Base-by-base conservation (phyloP, 805 yeast genomes). In the Scheffersomyces spartinae region DNA sequence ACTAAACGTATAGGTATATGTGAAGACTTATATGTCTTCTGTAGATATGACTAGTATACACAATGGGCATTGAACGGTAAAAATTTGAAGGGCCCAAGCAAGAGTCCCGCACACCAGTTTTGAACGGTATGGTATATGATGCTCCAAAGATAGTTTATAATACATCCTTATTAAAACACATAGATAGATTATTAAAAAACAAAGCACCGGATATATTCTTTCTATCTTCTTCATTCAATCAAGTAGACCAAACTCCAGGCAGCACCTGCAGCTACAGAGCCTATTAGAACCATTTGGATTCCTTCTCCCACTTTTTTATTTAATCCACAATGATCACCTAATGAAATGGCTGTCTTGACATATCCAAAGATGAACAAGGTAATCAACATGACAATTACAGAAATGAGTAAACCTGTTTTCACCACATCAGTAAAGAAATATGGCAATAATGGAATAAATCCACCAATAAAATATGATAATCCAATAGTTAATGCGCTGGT, bases 211-310 rank as follows among this genome's bases (percentile, higher is more conserved):
- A n/a, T n/a, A n/a, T n/a, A n/a, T n/a, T n/a, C n/a, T n/a, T n/a
- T n/a, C n/a, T n/a, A 17, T 17, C 9, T n/a, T 17, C 15, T 9
- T 31, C 36, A 57, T 34, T 76, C 95, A 33, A 88, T 74, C 35
- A 77, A 49, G 47, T 74, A 78, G 17, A 88, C 98, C 47, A 86
- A 69, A 23, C 71, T 72, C 94, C 95, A 88, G 7, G 98, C 98
- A 13, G 94, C 81, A 4, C 95, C 94, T 4, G 98, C 97, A 13
- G 98, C 97, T 17, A 80, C 59, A n/a, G 96, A 93, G 20, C 98
- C 98, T 26, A 83, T 86, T n/a, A 78, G 53, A 27, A 84, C 74
- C 97, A 91, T 88, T 55, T 84, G 93, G 11, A 78, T 30, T 22
- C 96, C 97, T 51, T 86, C 95, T 26, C 62, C 55, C 3, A 78